phyloP scores from a whole-genome alignment of 2,329 filamentous ascomycete genomes.

The Metarhizium sp. region DNA sequence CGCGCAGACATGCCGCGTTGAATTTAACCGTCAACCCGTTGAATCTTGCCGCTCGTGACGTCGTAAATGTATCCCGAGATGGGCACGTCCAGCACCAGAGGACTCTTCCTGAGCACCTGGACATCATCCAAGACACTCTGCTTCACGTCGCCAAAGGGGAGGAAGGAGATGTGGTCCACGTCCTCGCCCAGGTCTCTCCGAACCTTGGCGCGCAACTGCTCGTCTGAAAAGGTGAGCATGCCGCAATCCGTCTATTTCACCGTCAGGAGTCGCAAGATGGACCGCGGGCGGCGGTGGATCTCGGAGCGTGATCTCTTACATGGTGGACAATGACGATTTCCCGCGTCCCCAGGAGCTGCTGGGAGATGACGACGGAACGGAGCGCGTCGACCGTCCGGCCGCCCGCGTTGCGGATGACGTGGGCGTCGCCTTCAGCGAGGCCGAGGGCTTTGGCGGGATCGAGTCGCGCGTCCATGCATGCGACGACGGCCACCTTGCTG shows the following conservation, averaged over 20 bases:
- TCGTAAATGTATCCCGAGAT: conserved; percentile 73
- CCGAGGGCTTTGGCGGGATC: no score
- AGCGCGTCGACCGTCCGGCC: conserved; percentile 44
- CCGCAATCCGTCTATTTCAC: conserved; percentile 27
- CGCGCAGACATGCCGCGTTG: not conserved
- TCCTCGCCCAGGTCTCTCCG: conserved; percentile 47
- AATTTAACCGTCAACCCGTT: conserved; percentile 6
- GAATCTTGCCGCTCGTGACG: conserved; percentile 58
- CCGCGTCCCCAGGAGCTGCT: conserved; percentile 67
- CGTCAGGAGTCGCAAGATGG: not conserved
- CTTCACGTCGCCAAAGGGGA: conserved; percentile 56
- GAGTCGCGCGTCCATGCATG: no score
- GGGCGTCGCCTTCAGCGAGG: no score
- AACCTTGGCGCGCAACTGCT: conserved; percentile 45
- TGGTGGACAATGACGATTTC: conserved; percentile 71
- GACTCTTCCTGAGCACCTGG: conserved; percentile 46
- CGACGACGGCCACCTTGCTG: no score
- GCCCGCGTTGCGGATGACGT: conserved; percentile 58
- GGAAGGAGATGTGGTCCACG: conserved; percentile 48
- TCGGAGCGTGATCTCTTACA: conserved; percentile 13
- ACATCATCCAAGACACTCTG: conserved; percentile 59
- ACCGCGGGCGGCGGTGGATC: no score
- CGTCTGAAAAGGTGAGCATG: conserved; percentile 62
- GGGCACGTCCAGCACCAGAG: conserved; percentile 49
- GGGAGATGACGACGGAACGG: conserved; percentile 66